phyloP scores from a whole-genome alignment of 441 rosid species.

The Pelargonium citronellum region DNA sequence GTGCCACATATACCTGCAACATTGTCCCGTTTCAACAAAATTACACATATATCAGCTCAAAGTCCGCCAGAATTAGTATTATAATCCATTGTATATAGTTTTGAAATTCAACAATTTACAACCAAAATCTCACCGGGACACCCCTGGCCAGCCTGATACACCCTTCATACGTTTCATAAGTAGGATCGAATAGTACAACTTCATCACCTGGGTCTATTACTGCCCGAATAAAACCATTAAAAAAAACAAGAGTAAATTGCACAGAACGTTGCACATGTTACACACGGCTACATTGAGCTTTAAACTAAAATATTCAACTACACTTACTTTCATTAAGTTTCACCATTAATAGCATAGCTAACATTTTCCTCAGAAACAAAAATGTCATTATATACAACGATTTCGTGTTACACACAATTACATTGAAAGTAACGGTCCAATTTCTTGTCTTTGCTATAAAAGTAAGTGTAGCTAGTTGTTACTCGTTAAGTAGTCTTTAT shows the following conservation, averaged over 20 bases:
- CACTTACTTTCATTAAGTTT: too few relatives aligned
- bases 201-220: constrained; percentile 55
- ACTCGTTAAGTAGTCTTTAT: too few relatives aligned
- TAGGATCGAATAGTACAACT: constrained; percentile 55
- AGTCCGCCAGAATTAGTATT: neutral
- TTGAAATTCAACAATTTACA: neutral
- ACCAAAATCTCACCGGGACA: constrained; percentile 36
- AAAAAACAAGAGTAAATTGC: neutral
- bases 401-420: too few relatives aligned
- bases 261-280: too few relatives aligned
- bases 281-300: too few relatives aligned
- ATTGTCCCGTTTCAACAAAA: neutral
- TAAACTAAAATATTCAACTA: too few relatives aligned
- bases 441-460: too few relatives aligned
- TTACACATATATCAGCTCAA: neutral
- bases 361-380: too few relatives aligned
- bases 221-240: constrained; percentile 21
- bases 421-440: too few relatives aligned
- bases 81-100: neutral
- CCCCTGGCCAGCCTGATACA: constrained; percentile 52
- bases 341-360: too few relatives aligned
- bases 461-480: too few relatives aligned
- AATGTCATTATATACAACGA: too few relatives aligned
- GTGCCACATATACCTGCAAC: constrained; percentile 47
- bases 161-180: constrained; percentile 49